These are phyloP conservation scores for Vaccinium myrtillus DNA, from an alignment of 148 eudicot species.

Conservation along the genomic window DNA sequence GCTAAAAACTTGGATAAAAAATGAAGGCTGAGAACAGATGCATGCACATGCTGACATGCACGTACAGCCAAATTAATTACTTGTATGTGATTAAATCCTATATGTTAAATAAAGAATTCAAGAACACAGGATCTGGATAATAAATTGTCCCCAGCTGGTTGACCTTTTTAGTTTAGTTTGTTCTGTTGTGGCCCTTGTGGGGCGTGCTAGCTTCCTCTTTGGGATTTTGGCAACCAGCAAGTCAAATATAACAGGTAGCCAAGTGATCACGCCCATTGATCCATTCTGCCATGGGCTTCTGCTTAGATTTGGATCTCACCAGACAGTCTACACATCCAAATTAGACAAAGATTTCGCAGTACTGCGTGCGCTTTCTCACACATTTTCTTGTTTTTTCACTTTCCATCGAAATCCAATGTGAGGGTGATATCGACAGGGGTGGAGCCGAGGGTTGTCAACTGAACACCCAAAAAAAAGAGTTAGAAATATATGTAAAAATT, in stretches of 20 bases:
- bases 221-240: neutral
- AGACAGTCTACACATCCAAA: too few relatives aligned
- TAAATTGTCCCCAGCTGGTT: neutral
- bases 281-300: too few relatives aligned
- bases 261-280: neutral
- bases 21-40: neutral
- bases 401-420: too few relatives aligned
- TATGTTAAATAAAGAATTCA: neutral
- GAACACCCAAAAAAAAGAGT: too few relatives aligned
- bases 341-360: too few relatives aligned
- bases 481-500: too few relatives aligned
- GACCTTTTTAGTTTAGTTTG: neutral
- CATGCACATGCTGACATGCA: neutral
- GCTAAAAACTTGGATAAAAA: too few relatives aligned
- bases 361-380: too few relatives aligned
- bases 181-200: neutral
- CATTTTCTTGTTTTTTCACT: too few relatives aligned
- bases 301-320: too few relatives aligned
- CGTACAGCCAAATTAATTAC: neutral
- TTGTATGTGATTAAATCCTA: neutral
- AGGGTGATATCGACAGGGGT: too few relatives aligned
- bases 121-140: neutral
- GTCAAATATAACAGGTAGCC: neutral
- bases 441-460: too few relatives aligned
- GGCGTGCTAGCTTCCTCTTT: neutral